Percentiles rank a stretch among this genome's conserved stretches.
These are phyloP conservation scores for Paulownia fortunei DNA, from an alignment of 257 asterid species.

Conservation along the genomic window DNA sequence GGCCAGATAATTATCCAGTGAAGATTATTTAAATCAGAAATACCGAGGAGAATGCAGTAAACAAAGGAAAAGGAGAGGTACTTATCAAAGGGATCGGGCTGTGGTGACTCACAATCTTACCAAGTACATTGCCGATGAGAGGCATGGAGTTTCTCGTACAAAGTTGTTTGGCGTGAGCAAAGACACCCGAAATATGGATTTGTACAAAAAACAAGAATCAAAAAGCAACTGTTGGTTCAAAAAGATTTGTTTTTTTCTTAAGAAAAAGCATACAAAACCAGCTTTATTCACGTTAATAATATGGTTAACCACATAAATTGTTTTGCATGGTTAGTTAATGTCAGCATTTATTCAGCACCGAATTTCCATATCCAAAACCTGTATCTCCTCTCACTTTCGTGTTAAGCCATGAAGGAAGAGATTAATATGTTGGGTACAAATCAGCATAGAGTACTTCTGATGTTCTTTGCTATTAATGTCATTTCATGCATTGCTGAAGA, in stretches of 20 bases:
- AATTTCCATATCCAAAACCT: conserved; percentile 8
- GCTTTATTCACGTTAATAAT: conserved; percentile 53
- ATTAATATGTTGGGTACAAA: background rate
- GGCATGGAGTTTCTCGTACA: background rate
- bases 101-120: background rate
- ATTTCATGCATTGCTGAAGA: conserved; percentile 53
- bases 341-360: conserved; percentile 22
- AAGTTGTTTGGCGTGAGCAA: conserved; percentile 38
- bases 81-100: background rate
- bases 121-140: background rate
- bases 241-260: conserved; percentile 25
- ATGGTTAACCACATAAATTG: conserved; percentile 29
- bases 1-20: background rate
- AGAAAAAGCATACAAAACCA: conserved; percentile 25
- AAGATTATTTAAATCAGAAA: background rate
- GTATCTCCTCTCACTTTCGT: conserved; percentile 12
- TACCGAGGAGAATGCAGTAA: background rate
- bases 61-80: background rate
- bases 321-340: conserved; percentile 32
- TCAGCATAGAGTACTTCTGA: conserved; percentile 11
- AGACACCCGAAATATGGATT: background rate
- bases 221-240: conserved; percentile 35
- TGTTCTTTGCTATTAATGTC: conserved; percentile 29
- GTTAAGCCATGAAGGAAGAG: conserved; percentile 25
- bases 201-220: background rate